Evolutionary conservation across 345 rosid genomes (phyloP).

Genomic region (Eucalyptus albens): DNA sequence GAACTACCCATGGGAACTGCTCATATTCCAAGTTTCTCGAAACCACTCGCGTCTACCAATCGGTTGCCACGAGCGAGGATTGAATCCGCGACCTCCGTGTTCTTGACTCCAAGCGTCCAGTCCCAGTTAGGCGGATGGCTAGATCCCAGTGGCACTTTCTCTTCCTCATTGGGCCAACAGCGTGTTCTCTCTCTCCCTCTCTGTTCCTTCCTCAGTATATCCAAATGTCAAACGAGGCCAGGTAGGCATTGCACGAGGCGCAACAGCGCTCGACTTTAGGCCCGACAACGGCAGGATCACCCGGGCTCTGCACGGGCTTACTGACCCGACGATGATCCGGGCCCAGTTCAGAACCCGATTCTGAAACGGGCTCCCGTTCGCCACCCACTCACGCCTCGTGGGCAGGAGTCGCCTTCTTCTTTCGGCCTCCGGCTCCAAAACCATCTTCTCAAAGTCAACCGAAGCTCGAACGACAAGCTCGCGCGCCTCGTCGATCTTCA

Average conservation of each 20-base stretch:
- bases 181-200: background rate
- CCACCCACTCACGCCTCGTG: background rate
- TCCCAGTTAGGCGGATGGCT: background rate
- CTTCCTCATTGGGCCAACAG: background rate
- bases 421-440: background rate
- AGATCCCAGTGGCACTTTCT: background rate
- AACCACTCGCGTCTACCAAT: background rate
- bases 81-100: background rate
- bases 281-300: background rate
- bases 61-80: background rate
- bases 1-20: too few relatives aligned
- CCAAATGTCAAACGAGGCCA: background rate
- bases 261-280: background rate
- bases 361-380: background rate
- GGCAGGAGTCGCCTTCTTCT: background rate
- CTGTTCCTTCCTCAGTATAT: background rate
- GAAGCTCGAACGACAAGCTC: too few relatives aligned
- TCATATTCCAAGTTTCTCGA: too few relatives aligned
- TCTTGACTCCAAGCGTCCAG: background rate
- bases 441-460: background rate
- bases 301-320: background rate
- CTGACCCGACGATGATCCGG: background rate
- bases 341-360: background rate
- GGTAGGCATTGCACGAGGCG: background rate
- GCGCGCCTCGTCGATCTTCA: background rate